phyloP scores from a whole-genome alignment of 2,329 filamentous ascomycete genomes.

The Colletotrichum orbiculare region DNA sequence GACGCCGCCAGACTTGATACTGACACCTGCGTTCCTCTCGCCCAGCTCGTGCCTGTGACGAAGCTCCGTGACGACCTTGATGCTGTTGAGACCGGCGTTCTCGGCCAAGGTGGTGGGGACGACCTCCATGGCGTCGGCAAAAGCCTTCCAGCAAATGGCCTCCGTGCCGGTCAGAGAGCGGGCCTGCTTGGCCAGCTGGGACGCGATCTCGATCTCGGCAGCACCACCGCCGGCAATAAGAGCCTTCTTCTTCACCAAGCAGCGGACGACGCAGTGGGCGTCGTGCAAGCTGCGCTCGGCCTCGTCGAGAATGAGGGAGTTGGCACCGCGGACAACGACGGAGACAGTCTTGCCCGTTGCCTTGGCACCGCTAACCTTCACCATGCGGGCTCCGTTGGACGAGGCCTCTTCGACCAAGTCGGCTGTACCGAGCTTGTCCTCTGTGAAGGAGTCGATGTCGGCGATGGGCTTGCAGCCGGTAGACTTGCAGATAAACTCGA shows the following conservation, averaged over 20 bases:
- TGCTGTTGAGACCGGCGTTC: conserved; percentile 97
- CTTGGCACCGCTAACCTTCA: conserved; percentile 94
- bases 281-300: conserved; percentile 97
- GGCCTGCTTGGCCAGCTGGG: conserved; percentile 83
- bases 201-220: conserved; percentile 95
- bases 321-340: conserved; percentile 93
- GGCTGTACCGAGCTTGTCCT: conserved; percentile 95
- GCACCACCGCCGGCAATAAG: conserved; percentile 96
- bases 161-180: conserved; percentile 90
- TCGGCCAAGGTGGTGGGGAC: conserved; percentile 96
- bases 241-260: conserved; percentile 99
- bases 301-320: conserved; percentile 93
- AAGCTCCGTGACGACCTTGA: conserved; percentile 97
- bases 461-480: conserved; percentile 99
- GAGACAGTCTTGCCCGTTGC: conserved; percentile 88
- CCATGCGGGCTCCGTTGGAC: conserved; percentile 87
- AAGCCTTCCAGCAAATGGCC: conserved; percentile 98
- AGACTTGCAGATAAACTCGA: conserved; percentile 99
- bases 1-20: conserved; percentile 97
- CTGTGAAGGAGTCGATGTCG: conserved; percentile 97
- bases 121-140: conserved; percentile 96
- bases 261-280: conserved; percentile 96
- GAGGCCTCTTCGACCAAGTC: conserved; percentile 95
- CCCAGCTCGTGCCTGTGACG: conserved; percentile 94
- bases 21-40: conserved; percentile 95